These are phyloP conservation scores for Colletotrichum sp. DNA, from an alignment of 2,329 filamentous ascomycete species.

Conservation along the genomic window DNA sequence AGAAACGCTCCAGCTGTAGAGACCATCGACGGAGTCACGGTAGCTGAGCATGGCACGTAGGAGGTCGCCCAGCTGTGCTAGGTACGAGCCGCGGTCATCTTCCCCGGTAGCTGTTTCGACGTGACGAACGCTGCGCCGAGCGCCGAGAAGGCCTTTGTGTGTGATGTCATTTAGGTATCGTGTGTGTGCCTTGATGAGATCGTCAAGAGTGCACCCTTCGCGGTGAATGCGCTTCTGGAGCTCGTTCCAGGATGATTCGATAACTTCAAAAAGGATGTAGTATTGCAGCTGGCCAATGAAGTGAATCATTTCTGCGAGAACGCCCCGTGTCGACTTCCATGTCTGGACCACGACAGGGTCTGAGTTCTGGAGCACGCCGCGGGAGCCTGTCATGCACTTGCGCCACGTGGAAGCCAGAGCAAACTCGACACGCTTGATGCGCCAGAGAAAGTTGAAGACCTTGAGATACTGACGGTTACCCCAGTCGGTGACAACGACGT, in stretches of 20 bases:
- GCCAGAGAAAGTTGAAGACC: slow-evolving; percentile 99
- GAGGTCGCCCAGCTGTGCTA: slow-evolving; percentile 89
- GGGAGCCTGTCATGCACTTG: slow-evolving; percentile 91
- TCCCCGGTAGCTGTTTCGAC: slow-evolving; percentile 49
- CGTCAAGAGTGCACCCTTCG: slow-evolving; percentile 90
- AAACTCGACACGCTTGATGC: slow-evolving; percentile 97
- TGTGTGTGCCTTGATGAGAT: slow-evolving; percentile 90
- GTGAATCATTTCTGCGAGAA: slow-evolving; percentile 97
- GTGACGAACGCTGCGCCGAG: slow-evolving; percentile 55
- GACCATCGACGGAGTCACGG: slow-evolving; percentile 88
- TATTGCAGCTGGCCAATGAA: slow-evolving; percentile 97
- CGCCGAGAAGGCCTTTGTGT: slow-evolving; percentile 90
- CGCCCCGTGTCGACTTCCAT: slow-evolving; percentile 90
- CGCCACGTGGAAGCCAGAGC: slow-evolving; percentile 90
- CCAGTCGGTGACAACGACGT: slow-evolving; percentile 96
- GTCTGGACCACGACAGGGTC: slow-evolving; percentile 73
- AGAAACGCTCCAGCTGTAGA: slow-evolving; percentile 94
- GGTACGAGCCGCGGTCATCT: slow-evolving; percentile 79
- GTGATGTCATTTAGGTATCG: slow-evolving; percentile 94
- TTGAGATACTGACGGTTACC: slow-evolving; percentile 96
- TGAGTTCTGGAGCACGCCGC: slow-evolving; percentile 84
- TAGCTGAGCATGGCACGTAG: slow-evolving; percentile 93
- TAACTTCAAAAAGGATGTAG: slow-evolving; percentile 98
- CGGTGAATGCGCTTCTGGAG: slow-evolving; percentile 83
- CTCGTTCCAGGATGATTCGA: slow-evolving; percentile 93